These are phyloP conservation scores for Daldinia concentrica DNA, from an alignment of 495 filamentous ascomycete genomes.

Conservation along the genomic window DNA sequence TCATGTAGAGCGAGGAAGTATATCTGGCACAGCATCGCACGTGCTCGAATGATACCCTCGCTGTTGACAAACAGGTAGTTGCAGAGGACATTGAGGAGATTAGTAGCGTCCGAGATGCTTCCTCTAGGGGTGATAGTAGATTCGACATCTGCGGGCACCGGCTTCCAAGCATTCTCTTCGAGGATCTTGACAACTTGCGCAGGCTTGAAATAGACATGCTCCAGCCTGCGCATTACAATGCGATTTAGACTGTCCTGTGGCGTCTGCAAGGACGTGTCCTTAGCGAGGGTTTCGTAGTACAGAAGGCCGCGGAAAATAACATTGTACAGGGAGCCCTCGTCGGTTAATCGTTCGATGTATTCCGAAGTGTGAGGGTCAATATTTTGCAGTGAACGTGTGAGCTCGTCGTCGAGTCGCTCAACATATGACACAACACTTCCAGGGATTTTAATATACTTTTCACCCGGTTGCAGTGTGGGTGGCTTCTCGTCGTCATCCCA, in stretches of 20 bases:
- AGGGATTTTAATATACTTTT: slow-evolving; percentile 84
- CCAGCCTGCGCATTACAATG: slow-evolving; percentile 89
- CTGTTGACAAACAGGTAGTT: slow-evolving; percentile 94
- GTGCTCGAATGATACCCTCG: slow-evolving; percentile 93
- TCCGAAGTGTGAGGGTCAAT: slow-evolving; percentile 99
- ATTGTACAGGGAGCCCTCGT: slow-evolving; percentile 92
- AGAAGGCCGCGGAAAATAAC: slow-evolving; percentile 85
- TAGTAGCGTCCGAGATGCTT: slow-evolving; percentile 68
- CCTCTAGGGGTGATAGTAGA: slow-evolving; percentile 81
- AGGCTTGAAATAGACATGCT: slow-evolving; percentile 99
- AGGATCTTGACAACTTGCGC: slow-evolving; percentile 90
- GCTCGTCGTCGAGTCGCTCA: slow-evolving; percentile 96
- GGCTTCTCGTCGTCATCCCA: slow-evolving; percentile 99
- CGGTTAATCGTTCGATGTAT: slow-evolving; percentile 93
- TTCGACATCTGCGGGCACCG: slow-evolving; percentile 74
- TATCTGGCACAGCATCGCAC: slow-evolving; percentile 97
- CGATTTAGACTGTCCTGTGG: slow-evolving; percentile 88
- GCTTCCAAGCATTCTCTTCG: slow-evolving; percentile 91
- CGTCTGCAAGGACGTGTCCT: slow-evolving; percentile 74
- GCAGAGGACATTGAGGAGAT: slow-evolving; percentile 87
- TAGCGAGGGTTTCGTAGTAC: slow-evolving; percentile 82
- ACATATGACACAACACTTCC: slow-evolving; percentile 94
- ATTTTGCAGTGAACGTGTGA: slow-evolving; percentile 92
- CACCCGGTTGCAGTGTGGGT: slow-evolving; percentile 72
- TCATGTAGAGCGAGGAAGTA: slow-evolving; percentile 98